Evolutionary conservation across 495 filamentous ascomycete species (phyloP).

Genomic region (Aspergillus sclerotioniger): DNA sequence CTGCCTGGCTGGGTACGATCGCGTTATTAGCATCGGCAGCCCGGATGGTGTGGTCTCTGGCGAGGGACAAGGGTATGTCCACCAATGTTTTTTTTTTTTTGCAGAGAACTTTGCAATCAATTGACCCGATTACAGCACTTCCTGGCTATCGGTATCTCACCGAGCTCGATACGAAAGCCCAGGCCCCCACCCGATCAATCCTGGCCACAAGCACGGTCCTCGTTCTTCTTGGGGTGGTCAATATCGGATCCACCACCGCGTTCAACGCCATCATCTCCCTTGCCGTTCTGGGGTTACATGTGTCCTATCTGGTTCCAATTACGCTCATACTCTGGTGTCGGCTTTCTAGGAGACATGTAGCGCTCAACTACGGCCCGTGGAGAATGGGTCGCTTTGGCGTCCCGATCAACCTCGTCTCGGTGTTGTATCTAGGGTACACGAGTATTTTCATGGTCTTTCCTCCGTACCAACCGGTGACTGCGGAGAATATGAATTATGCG

Average conservation of each 20-base stretch:
- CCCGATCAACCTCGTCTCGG: slow-evolving; percentile 34
- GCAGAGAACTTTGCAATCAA: neutral
- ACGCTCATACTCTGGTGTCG: slow-evolving; percentile 29
- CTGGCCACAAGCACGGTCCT: neutral
- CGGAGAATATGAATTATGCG: slow-evolving; percentile 39
- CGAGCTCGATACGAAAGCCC: neutral
- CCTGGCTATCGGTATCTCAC: neutral
- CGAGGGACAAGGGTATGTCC: slow-evolving; percentile 7
- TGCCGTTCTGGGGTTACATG: slow-evolving; percentile 36
- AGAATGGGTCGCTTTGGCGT: slow-evolving; percentile 12
- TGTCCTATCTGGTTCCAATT: slow-evolving; percentile 43
- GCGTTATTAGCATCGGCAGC: slow-evolving; percentile 3
- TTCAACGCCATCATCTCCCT: slow-evolving; percentile 56
- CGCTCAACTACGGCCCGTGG: slow-evolving; percentile 17
- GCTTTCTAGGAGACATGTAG: slow-evolving; percentile 7
- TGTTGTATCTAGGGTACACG: slow-evolving; percentile 32
- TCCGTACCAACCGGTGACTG: slow-evolving; percentile 27
- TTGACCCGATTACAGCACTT: neutral
- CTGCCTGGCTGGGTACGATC: neutral
- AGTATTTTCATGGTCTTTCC: slow-evolving; percentile 43
- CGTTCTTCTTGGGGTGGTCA: slow-evolving; percentile 39
- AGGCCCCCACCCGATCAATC: neutral
- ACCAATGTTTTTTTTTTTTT: neutral
- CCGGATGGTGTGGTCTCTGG: slow-evolving; percentile 6
- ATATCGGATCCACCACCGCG: slow-evolving; percentile 53